Percentiles rank a stretch among this genome's conserved stretches.
These are phyloP conservation scores for Tremella mesenterica DNA, from an alignment of 768 basidiomycete genomes.

Conservation along the genomic window DNA sequence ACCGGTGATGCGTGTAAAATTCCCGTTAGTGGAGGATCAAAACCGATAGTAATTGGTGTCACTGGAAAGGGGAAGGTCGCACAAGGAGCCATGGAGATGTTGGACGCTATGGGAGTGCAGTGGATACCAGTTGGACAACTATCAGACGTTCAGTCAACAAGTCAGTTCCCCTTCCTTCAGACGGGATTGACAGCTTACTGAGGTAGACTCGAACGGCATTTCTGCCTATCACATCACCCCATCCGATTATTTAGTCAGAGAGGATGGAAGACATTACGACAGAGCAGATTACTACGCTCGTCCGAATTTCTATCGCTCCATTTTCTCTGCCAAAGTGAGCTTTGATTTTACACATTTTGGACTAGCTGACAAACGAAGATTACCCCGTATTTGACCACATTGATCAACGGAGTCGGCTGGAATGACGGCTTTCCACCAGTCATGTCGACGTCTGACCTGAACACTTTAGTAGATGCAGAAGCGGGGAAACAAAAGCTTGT, in stretches of 20 bases:
- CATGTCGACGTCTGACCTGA: slow-evolving; percentile 57
- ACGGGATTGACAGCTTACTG: background rate
- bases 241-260: slow-evolving; percentile 56
- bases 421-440: slow-evolving; percentile 65
- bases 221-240: slow-evolving; percentile 41
- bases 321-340: slow-evolving; percentile 60
- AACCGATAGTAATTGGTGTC: slow-evolving; percentile 70
- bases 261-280: slow-evolving; percentile 54
- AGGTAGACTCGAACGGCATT: slow-evolving; percentile 8
- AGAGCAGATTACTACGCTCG: slow-evolving; percentile 65
- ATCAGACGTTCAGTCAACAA: slow-evolving; percentile 52
- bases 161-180: too few relatives aligned
- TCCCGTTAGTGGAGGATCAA: slow-evolving; percentile 53
- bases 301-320: slow-evolving; percentile 58
- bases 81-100: slow-evolving; percentile 63
- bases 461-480: slow-evolving; percentile 50
- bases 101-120: slow-evolving; percentile 61
- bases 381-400: slow-evolving; percentile 72
- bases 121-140: slow-evolving; percentile 56
- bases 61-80: slow-evolving; percentile 81
- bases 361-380: slow-evolving; percentile 49
- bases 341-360: background rate
- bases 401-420: slow-evolving; percentile 85
- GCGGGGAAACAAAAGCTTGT: slow-evolving; percentile 51
- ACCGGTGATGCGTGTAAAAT: slow-evolving; percentile 53